Conservation (phyloP, 148 eudicot species). For the Tetragonia tetragonoides region DNA sequence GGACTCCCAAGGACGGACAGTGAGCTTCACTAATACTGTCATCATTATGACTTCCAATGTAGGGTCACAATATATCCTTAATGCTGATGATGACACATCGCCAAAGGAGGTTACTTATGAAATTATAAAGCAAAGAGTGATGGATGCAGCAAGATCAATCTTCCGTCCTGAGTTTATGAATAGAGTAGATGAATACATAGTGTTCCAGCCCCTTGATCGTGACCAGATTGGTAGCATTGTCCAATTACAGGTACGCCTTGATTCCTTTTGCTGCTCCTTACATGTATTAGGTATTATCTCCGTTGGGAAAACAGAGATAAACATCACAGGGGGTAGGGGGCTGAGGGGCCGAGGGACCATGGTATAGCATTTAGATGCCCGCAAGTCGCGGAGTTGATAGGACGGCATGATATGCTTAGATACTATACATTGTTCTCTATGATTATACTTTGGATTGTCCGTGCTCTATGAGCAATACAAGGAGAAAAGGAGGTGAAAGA, state of each 20-base stretch:
- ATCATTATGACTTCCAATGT: slow-evolving; percentile 97
- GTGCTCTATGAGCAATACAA: too few species aligned
- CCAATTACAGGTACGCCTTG: slow-evolving; percentile 62
- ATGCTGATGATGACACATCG: slow-evolving; percentile 54
- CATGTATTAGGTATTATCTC: too few species aligned
- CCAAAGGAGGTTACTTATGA: slow-evolving; percentile 67
- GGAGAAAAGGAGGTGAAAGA: too few species aligned
- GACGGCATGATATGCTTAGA: too few species aligned
- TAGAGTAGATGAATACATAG: slow-evolving; percentile 90
- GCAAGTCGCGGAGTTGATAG: too few species aligned
- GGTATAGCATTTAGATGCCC: too few species aligned
- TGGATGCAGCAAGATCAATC: slow-evolving; percentile 86
- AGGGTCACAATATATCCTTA: slow-evolving; percentile 89
- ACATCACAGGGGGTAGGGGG: too few species aligned
- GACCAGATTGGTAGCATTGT: slow-evolving; percentile 78
- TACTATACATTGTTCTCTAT: too few species aligned
- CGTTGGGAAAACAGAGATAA: too few species aligned
- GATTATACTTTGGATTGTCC: too few species aligned
- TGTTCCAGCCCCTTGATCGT: slow-evolving; percentile 90
- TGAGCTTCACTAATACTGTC: slow-evolving; percentile 86
- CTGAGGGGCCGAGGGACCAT: too few species aligned
- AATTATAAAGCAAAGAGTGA: slow-evolving; percentile 71
- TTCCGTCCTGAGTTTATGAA: slow-evolving; percentile 99
- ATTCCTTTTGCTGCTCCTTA: neutral
- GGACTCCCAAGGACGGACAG: slow-evolving; percentile 90